Evolutionary conservation across 2,329 filamentous ascomycete species (phyloP).

Genomic region (Epichloe sp.): DNA sequence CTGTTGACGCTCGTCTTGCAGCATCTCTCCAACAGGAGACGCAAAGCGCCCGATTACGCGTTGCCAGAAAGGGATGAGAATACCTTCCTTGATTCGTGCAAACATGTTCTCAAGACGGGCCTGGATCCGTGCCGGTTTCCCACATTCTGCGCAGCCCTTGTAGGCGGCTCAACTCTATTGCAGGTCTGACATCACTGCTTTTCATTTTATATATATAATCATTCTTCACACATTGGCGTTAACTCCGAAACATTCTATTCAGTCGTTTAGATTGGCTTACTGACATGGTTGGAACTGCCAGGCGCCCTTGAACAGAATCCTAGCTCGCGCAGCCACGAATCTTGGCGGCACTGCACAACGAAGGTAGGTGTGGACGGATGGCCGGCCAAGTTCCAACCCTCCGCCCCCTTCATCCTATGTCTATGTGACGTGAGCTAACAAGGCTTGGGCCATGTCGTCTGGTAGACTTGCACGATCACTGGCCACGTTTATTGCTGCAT

Average conservation of each 20-base stretch:
- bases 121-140: slow-evolving; percentile 45
- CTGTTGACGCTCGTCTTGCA: slow-evolving; percentile 41
- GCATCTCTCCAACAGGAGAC: slow-evolving; percentile 27
- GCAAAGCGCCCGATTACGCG: slow-evolving; percentile 15
- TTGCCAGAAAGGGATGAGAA: slow-evolving; percentile 15
- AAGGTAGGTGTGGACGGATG: slow-evolving; percentile 11
- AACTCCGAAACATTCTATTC: neutral
- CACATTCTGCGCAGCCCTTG: slow-evolving; percentile 46
- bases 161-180: slow-evolving; percentile 48
- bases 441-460: neutral
- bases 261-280: neutral
- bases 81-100: slow-evolving; percentile 19
- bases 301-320: slow-evolving; percentile 18
- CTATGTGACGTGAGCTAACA: neutral
- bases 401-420: neutral
- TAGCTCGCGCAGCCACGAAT: slow-evolving; percentile 13
- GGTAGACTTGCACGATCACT: slow-evolving; percentile 42
- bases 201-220: no score
- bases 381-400: neutral
- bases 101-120: slow-evolving; percentile 34
- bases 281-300: slow-evolving; percentile 8
- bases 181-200: slow-evolving; percentile 25
- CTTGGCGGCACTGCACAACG: slow-evolving; percentile 14
- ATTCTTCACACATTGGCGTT: neutral
- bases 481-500: slow-evolving; percentile 45